Conservation (phyloP, 345 rosid genomes). For the Orychophragmus violaceus region DNA sequence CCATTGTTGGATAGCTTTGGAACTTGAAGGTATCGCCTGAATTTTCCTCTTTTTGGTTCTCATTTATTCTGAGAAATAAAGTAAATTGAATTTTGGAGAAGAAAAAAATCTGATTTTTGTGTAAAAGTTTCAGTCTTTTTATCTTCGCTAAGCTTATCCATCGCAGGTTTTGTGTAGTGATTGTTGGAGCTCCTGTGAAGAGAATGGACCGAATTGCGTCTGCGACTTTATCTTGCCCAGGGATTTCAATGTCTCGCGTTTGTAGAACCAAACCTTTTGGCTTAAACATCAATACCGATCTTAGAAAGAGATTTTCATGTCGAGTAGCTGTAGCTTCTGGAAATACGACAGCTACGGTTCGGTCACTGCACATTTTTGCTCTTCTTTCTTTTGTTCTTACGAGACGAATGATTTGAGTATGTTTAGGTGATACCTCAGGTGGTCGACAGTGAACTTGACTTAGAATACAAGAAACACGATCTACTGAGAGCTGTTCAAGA, state of each 20-base stretch:
- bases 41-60: neutral
- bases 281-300: constrained; percentile 12
- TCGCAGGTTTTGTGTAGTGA: neutral
- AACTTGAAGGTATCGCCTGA: constrained; percentile 7
- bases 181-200: neutral
- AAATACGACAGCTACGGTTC: constrained; percentile 30
- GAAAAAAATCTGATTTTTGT: neutral
- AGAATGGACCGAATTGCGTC: constrained; percentile 39
- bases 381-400: neutral
- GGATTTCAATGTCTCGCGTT: constrained; percentile 19
- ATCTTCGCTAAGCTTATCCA: constrained; percentile 2
- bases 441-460: constrained; percentile 38
- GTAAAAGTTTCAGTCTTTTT: neutral
- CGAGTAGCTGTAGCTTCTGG: constrained; percentile 41
- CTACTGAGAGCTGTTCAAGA: constrained; percentile 66
- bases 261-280: constrained; percentile 25
- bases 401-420: neutral
- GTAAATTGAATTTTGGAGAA: neutral
- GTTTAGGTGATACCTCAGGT: constrained; percentile 30
- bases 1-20: neutral
- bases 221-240: constrained; percentile 34
- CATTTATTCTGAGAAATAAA: neutral
- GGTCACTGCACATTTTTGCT: constrained; percentile 13
- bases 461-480: constrained; percentile 63
- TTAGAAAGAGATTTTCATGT: constrained; percentile 32